Evolutionary conservation across 2,329 filamentous ascomycete species (phyloP).

Genomic region (Fusarium protoensiforme): DNA sequence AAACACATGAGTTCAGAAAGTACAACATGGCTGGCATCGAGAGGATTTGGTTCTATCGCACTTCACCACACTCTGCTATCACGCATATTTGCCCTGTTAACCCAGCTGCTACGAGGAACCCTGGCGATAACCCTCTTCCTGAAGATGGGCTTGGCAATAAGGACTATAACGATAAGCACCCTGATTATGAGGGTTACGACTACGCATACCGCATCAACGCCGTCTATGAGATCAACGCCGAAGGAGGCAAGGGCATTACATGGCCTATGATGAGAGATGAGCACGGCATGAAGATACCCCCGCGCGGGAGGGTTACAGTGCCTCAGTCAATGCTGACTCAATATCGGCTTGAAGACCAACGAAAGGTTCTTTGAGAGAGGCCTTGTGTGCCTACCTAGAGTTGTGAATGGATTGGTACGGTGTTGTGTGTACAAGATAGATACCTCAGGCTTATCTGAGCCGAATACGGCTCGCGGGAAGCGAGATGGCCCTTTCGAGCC

Average conservation of each 20-base stretch:
- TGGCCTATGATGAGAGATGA: constrained; percentile 26
- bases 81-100: constrained; percentile 40
- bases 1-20: constrained; percentile 41
- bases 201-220: constrained; percentile 41
- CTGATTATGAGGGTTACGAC: constrained; percentile 42
- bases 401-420: too few species aligned
- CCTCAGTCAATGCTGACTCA: neutral
- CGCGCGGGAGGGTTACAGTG: neutral
- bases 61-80: constrained; percentile 39
- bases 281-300: constrained; percentile 13
- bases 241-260: constrained; percentile 16
- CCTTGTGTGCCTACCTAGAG: too few species aligned
- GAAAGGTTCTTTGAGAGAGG: neutral
- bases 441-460: too few species aligned
- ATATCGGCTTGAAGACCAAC: neutral
- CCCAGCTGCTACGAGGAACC: constrained; percentile 27
- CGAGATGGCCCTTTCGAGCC: too few species aligned
- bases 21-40: constrained; percentile 31
- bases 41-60: constrained; percentile 42
- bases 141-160: constrained; percentile 40
- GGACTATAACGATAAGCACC: constrained; percentile 38
- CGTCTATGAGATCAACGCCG: constrained; percentile 33
- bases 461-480: too few species aligned
- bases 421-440: too few species aligned
- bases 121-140: constrained; percentile 15